Base-by-base conservation (phyloP, 345 rosid genomes). In the Syzygium jambos region DNA sequence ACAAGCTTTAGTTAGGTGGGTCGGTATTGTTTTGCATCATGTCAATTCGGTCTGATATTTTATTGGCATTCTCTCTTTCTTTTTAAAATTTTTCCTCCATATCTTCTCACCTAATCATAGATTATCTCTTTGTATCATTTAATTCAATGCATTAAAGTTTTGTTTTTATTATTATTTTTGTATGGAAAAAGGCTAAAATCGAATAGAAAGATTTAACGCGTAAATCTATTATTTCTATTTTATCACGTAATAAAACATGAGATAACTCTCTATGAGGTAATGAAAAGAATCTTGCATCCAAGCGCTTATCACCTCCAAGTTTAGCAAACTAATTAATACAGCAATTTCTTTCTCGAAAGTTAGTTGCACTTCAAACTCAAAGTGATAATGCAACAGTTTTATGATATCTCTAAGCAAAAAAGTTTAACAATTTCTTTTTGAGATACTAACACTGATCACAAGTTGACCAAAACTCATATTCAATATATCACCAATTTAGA, bases 401-500 rank as follows among this genome's bases (percentile, higher is more conserved):
- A 41, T 41, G 43, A 41, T 41, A 41, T 41, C 43, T 41, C 43
- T 41, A 41, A 41, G 43, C 43, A 41, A 41, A 41, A 61, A 61
- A n/a, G 9, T 14, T 27, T n/a, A 61, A 61, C 9, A n/a, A 27
- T 59, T 59, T 59, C 29, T 25, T 57, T 57, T 59, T n/a, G 30
- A 59, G 10, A 25, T 59, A 59, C 30, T 59, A 6, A 56, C 61
- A 9, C 61, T 56, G 13, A 56, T 56, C 23, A 56, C 22, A 22
- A 23, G 61, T 27, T 23, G 25, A 56, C 61, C 61, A 56, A 10
- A 56, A 56, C 61, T 56, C 61, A 56, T 23, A 56, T 56, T 88
- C 34, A 95, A 87, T 85, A 97, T 96, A 89, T 95, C 96, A 52
- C 93, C 98, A 85, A 95, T 95, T 88, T 41, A 41, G 43, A 41